phyloP scores from a whole-genome alignment of 2,329 filamentous ascomycete genomes.

The Fusarium albidum region DNA sequence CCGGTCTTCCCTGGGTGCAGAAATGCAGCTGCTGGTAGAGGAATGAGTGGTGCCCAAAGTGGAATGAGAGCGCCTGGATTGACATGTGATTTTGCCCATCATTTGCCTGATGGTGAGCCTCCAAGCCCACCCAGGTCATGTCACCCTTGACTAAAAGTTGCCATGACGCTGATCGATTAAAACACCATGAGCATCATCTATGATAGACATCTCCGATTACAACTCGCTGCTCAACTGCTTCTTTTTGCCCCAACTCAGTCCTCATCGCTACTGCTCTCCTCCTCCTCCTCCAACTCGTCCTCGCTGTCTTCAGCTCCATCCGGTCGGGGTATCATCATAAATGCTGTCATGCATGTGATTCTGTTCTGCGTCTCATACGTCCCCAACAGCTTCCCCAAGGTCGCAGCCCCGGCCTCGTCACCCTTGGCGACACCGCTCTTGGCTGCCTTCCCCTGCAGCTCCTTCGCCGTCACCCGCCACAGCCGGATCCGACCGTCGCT shows the following conservation, averaged over 20 bases:
- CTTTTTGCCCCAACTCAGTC: conserved; percentile 35
- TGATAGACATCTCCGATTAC: neutral
- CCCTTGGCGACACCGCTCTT: conserved; percentile 35
- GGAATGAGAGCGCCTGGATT: conserved; percentile 20
- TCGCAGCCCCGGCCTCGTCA: conserved; percentile 34
- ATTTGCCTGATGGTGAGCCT: neutral
- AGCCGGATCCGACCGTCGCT: conserved; percentile 88
- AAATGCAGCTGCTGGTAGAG: conserved; percentile 15
- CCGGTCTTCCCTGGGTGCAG: neutral
- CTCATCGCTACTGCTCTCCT: conserved; percentile 50
- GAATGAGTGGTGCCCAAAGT: conserved; percentile 17
- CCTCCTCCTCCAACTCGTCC: conserved; percentile 55
- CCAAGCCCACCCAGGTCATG: conserved; percentile 2
- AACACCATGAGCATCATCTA: neutral
- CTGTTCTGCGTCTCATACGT: conserved; percentile 86
- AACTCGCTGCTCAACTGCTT: neutral
- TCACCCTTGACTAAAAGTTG: no score
- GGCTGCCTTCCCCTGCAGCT: conserved; percentile 48
- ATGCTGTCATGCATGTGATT: conserved; percentile 88
- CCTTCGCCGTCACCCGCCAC: conserved; percentile 67
- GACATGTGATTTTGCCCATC: conserved; percentile 33
- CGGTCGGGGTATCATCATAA: conserved; percentile 79
- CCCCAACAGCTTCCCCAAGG: conserved; percentile 73
- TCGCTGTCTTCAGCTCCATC: conserved; percentile 69
- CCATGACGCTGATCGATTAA: neutral